These are phyloP conservation scores for Trifolium subterraneum DNA, from an alignment of 306 rosid species.

Conservation along the genomic window DNA sequence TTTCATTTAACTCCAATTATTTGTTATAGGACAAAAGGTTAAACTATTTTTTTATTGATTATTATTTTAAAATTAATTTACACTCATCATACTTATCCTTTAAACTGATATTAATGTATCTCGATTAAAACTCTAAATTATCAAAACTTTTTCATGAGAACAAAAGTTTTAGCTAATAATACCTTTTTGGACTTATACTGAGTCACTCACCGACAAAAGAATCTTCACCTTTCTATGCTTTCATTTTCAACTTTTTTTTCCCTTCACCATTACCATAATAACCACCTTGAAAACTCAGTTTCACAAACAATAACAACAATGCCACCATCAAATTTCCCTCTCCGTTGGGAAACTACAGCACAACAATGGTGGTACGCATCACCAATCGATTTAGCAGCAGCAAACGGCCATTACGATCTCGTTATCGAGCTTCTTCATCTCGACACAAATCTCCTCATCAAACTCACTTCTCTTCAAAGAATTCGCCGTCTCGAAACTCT, in stretches of 20 bases:
- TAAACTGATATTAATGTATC: too few relatives aligned
- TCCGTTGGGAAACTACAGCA: conserved; percentile 91
- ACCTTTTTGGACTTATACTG: background rate
- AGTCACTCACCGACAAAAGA: conserved; percentile 58
- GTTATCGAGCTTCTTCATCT: conserved; percentile 89
- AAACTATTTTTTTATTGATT: too few relatives aligned
- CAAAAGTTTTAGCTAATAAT: too few relatives aligned
- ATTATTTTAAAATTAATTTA: too few relatives aligned
- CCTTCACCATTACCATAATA: conserved; percentile 23
- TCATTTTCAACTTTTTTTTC: conserved; percentile 31
- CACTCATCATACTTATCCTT: too few relatives aligned
- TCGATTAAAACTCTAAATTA: too few relatives aligned
- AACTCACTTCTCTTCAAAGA: conserved; percentile 87
- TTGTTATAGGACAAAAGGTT: too few relatives aligned
- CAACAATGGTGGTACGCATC: conserved; percentile 98
- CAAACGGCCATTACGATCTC: conserved; percentile 82
- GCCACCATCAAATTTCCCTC: conserved; percentile 68
- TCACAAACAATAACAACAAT: conserved; percentile 32
- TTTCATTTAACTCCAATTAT: too few relatives aligned
- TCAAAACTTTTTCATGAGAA: too few relatives aligned
- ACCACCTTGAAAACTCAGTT: background rate
- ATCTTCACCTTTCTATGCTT: conserved; percentile 57
- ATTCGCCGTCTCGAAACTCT: conserved; percentile 92
- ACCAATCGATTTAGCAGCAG: conserved; percentile 91
- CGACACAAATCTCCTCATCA: conserved; percentile 82